phyloP scores from a whole-genome alignment of 176 grass and related monocot species.

The Aegilops sharonensis region DNA sequence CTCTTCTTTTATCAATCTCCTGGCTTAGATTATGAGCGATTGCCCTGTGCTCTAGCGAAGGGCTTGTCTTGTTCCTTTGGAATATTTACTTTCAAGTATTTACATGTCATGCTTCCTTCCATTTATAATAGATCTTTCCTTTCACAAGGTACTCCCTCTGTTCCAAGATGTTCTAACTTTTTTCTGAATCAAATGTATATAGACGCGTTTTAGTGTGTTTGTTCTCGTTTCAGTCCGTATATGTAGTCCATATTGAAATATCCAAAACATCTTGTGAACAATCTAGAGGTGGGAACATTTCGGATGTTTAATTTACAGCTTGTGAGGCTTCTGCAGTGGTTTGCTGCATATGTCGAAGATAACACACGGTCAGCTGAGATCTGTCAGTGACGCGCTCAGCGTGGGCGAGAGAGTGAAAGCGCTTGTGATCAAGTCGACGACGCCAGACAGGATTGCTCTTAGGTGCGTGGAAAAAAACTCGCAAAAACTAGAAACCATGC shows the following conservation, averaged over 20 bases:
- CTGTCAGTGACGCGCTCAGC: conserved; percentile 58
- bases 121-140: background rate
- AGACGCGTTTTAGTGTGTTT: too few species aligned
- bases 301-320: background rate
- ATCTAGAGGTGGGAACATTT: background rate
- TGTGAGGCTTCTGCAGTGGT: conserved; percentile 52
- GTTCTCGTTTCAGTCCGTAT: too few species aligned
- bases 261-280: background rate
- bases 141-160: background rate
- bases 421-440: conserved; percentile 67
- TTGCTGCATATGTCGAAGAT: conserved; percentile 80
- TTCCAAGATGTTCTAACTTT: too few species aligned
- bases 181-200: too few species aligned
- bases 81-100: background rate
- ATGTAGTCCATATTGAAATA: too few species aligned
- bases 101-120: background rate
- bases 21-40: background rate
- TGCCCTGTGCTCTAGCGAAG: background rate
- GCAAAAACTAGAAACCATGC: background rate
- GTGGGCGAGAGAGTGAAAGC: conserved; percentile 70
- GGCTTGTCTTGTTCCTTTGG: background rate
- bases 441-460: conserved; percentile 70
- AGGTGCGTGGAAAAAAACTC: conserved; percentile 45
- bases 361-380: conserved; percentile 47
- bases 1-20: background rate